A percentile compares a stretch with the other conserved stretches of the same genome.
phyloP scores from a whole-genome alignment of 345 rosid genomes.

The Hibiscus mutabilis region DNA sequence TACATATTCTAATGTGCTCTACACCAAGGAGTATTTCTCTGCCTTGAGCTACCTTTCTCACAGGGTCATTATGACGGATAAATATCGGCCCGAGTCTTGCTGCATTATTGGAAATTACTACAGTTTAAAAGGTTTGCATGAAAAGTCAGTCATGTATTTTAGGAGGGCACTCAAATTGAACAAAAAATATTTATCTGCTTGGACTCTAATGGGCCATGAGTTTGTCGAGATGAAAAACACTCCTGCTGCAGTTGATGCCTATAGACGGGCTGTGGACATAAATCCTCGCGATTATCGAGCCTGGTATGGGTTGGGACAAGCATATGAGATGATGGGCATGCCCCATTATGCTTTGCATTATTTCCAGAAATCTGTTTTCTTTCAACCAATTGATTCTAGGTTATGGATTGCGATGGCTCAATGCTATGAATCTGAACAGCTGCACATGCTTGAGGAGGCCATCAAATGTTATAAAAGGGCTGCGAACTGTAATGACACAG shows the following conservation, averaged over 20 bases:
- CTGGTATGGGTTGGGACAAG: constrained; percentile 10
- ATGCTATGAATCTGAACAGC: constrained; percentile 81
- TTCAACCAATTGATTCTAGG: constrained; percentile 88
- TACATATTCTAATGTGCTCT: constrained; percentile 89
- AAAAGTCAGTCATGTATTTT: constrained; percentile 85
- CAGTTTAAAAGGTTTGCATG: constrained; percentile 95
- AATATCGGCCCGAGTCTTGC: constrained; percentile 94
- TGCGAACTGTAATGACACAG: constrained; percentile 69
- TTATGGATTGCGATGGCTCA: constrained; percentile 98
- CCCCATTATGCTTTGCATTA: constrained; percentile 93
- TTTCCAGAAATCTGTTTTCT: constrained; percentile 80
- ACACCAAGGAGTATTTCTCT: constrained; percentile 85
- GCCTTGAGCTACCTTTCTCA: constrained; percentile 92
- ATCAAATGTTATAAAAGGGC: constrained; percentile 90
- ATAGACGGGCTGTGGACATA: constrained; percentile 89
- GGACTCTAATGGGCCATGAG: constrained; percentile 99
- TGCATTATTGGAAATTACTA: constrained; percentile 94
- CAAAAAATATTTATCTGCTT: constrained; percentile 82
- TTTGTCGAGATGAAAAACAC: constrained; percentile 96
- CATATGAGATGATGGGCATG: constrained; percentile 85
- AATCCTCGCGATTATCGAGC: constrained; percentile 60
- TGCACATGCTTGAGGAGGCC: constrained; percentile 88
- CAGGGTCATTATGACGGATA: constrained; percentile 77
- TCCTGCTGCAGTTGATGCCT: constrained; percentile 95
- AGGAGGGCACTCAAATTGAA: constrained; percentile 93